phyloP scores from a whole-genome alignment of 768 basidiomycete species.

The Leccinum truebloodii region DNA sequence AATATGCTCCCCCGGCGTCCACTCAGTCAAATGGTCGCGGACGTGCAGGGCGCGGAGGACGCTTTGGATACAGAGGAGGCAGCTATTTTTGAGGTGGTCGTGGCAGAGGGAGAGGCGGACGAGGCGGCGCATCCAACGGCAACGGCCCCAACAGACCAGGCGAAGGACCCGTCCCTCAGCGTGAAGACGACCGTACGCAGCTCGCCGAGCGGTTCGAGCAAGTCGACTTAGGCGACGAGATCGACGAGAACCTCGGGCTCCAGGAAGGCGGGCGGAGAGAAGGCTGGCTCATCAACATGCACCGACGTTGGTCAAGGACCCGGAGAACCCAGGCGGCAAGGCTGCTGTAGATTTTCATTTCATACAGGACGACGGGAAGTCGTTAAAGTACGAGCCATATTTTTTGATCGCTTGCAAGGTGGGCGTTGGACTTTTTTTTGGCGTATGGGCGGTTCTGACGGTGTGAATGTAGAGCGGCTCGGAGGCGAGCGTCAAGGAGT shows the following conservation, averaged over 20 bases:
- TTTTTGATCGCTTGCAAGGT: slow-evolving; percentile 94
- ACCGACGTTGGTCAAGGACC: slow-evolving; percentile 91
- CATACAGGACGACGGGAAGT: slow-evolving; percentile 93
- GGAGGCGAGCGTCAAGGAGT: slow-evolving; percentile 92
- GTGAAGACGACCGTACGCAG: slow-evolving; percentile 90
- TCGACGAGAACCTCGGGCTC: slow-evolving; percentile 95
- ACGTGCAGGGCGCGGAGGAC: slow-evolving; percentile 43
- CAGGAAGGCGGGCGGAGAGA: slow-evolving; percentile 77
- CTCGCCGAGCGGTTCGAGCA: slow-evolving; percentile 86
- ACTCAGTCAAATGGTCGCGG: slow-evolving; percentile 39
- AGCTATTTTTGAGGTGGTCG: slow-evolving; percentile 49
- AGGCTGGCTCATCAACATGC: slow-evolving; percentile 99
- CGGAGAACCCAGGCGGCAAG: slow-evolving; percentile 79
- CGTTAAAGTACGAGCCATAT: slow-evolving; percentile 99
- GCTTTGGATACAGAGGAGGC: slow-evolving; percentile 34
- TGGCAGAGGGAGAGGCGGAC: slow-evolving; percentile 43
- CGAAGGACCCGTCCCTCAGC: slow-evolving; percentile 54
- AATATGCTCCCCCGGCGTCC: not conserved
- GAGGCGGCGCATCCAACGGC: slow-evolving; percentile 33
- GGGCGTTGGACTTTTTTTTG: not conserved
- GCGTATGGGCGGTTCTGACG: slow-evolving; percentile 4
- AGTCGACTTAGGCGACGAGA: slow-evolving; percentile 72
- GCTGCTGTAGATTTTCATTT: slow-evolving; percentile 97
- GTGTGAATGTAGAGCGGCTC: slow-evolving; percentile 62
- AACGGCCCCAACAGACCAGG: slow-evolving; percentile 30